Evolutionary conservation across 2,329 filamentous ascomycete species (phyloP).

Genomic region (Cladobotryum mycophilum): DNA sequence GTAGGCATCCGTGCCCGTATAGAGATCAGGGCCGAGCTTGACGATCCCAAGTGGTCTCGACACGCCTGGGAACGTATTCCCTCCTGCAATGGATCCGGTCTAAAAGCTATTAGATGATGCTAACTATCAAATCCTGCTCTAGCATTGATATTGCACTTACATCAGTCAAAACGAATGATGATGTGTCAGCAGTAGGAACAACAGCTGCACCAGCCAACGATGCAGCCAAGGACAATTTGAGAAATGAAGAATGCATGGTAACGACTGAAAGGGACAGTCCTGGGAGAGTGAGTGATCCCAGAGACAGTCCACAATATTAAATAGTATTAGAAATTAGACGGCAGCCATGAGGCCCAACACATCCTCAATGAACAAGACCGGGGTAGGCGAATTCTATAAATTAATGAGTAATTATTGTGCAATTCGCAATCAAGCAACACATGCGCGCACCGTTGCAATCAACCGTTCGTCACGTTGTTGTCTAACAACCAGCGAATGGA

Average conservation of each 20-base stretch:
- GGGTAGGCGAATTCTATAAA: neutral
- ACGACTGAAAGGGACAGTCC: neutral
- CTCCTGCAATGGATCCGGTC: conserved; percentile 40
- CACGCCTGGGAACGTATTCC: conserved; percentile 46
- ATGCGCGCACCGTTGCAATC: conserved; percentile 5
- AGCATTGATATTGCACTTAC: conserved; percentile 18
- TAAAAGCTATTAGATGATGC: conserved; percentile 15
- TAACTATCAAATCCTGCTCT: neutral
- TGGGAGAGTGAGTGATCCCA: neutral
- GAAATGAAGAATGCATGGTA: conserved; percentile 9
- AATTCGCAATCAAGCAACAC: neutral
- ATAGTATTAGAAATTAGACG: neutral
- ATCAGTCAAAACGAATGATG: conserved; percentile 30
- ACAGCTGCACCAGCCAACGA: neutral
- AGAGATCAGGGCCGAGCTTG: conserved; percentile 45
- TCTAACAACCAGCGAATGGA: conserved; percentile 6
- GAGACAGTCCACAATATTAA: neutral
- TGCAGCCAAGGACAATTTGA: neutral
- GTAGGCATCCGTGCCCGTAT: conserved; percentile 44
- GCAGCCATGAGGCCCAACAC: neutral
- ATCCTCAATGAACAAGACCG: neutral
- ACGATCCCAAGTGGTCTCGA: conserved; percentile 42
- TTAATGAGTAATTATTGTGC: no score
- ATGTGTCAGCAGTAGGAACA: conserved; percentile 17
- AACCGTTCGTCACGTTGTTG: conserved; percentile 8